Evolutionary conservation across 192 early-diverging fungal genomes (phyloP), one percentile per base, ranked within the genome.

Genomic region (Coemansia sp.): DNA sequence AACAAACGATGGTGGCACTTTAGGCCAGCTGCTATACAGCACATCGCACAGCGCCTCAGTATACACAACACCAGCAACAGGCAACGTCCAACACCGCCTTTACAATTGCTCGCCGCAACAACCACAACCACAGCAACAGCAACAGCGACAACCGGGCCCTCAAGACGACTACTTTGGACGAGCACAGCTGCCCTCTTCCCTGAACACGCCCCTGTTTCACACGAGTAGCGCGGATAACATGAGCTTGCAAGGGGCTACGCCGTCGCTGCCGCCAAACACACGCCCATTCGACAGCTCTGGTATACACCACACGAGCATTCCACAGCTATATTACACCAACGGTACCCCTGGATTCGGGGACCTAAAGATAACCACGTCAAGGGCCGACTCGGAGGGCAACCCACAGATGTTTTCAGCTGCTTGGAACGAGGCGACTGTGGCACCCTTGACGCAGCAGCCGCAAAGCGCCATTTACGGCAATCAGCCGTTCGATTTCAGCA

Each of bases 231-330:
- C 29, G 15, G 66, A 67, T 9, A 59, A 43, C 48, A 13, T 20
- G 6, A 20, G 20, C 20, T 13, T 61, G 23, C 57, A 61, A 6
- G 43, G 48, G 17, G 43, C 59, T 22, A n/a, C 17, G 14, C 48
- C 36, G 7, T 52, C 48, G n/a, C 17, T 67, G 59, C 46, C 66
- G 5, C 49, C 66, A 11, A 67, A 58, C 20, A 67, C 49, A 46
- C 48, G 23, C 4, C 19, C 34, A 20, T 34, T 57, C 15, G 55
- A 15, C 34, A 57, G 55, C 15, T n/a, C 55, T 8, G n/a, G 14
- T 67, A 58, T 54, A 48, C 17, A 41, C 36, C 11, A 36, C 36
- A 34, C 58, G 14, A 40, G 20, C 22, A 3, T 35, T 7, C 17
- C 29, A 4, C 33, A 36, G 8, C 11, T 57, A 9, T 57, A 34